A percentile compares a stretch with the other conserved stretches of the same genome.
Conservation (phyloP, 768 basidiomycete genomes). For the Pleurotus djamor region DNA sequence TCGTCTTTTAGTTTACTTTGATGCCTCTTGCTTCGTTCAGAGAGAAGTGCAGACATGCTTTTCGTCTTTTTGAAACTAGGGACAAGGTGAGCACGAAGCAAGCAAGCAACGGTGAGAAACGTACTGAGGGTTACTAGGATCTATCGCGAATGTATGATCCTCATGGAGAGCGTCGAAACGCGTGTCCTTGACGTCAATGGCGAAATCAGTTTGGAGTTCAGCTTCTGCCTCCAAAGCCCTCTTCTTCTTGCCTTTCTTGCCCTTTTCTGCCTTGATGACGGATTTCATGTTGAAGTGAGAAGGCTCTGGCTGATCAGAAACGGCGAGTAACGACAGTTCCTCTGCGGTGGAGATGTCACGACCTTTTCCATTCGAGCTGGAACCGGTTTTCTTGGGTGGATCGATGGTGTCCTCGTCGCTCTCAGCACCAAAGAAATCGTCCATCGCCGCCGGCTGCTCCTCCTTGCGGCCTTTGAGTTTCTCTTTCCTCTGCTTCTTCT, state of each 20-base stretch:
- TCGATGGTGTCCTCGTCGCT: slow-evolving; percentile 40
- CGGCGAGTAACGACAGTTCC: slow-evolving; percentile 63
- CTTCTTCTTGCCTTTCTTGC: slow-evolving; percentile 43
- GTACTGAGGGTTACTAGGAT: slow-evolving; percentile 93
- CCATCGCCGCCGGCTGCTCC: slow-evolving; percentile 26
- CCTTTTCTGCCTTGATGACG: slow-evolving; percentile 84
- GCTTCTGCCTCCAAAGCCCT: slow-evolving; percentile 43
- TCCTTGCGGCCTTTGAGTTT: slow-evolving; percentile 41
- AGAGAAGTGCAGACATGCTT: slow-evolving; percentile 80
- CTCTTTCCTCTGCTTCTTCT: slow-evolving; percentile 77
- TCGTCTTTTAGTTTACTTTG: slow-evolving; percentile 25
- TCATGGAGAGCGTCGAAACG: slow-evolving; percentile 89
- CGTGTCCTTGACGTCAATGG: slow-evolving; percentile 81
- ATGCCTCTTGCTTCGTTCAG: slow-evolving; percentile 76
- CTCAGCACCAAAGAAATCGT: slow-evolving; percentile 78
- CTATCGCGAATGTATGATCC: slow-evolving; percentile 91
- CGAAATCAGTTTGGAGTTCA: slow-evolving; percentile 80
- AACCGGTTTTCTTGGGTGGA: slow-evolving; percentile 8
- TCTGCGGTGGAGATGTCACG: slow-evolving; percentile 39
- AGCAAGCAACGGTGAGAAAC: slow-evolving; percentile 21
- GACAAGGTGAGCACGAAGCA: slow-evolving; percentile 6
- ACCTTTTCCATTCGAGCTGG: slow-evolving; percentile 16
- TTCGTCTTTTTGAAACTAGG: slow-evolving; percentile 90
- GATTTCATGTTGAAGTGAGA: slow-evolving; percentile 91
- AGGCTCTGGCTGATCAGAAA: slow-evolving; percentile 53